A percentile compares a stretch with the other conserved stretches of the same genome.
phyloP scores from a whole-genome alignment of 2,329 filamentous ascomycete species.

The Hypoxylon sp. region DNA sequence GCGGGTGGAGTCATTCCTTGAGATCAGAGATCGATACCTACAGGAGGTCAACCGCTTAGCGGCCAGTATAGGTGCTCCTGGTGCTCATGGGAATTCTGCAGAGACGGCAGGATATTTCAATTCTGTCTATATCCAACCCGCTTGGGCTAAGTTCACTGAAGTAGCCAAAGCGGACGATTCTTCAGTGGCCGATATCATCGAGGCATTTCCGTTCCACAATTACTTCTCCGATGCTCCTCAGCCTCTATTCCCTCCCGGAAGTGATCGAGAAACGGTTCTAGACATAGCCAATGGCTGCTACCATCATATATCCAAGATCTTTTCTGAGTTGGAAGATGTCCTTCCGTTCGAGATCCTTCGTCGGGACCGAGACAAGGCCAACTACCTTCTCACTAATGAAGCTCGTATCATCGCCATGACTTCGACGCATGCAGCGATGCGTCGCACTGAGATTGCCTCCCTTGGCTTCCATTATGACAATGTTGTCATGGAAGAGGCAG shows the following conservation, averaged over 20 bases:
- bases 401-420: constrained; percentile 99
- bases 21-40: constrained; percentile 83
- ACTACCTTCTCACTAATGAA: constrained; percentile 94
- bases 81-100: constrained; percentile 94
- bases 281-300: constrained; percentile 89
- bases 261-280: constrained; percentile 74
- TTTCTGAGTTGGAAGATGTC: constrained; percentile 91
- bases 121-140: constrained; percentile 87
- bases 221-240: constrained; percentile 92
- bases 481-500: constrained; percentile 97
- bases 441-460: constrained; percentile 86
- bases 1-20: constrained; percentile 93
- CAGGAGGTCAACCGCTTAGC: constrained; percentile 89
- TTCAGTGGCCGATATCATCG: constrained; percentile 72
- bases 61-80: constrained; percentile 84
- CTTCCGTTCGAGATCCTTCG: constrained; percentile 95
- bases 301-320: constrained; percentile 88
- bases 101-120: constrained; percentile 99
- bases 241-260: constrained; percentile 79
- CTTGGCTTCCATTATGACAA: constrained; percentile 99
- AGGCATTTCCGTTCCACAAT: constrained; percentile 85
- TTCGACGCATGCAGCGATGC: constrained; percentile 96
- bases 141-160: constrained; percentile 88
- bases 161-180: constrained; percentile 68
- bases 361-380: constrained; percentile 90